Percentiles rank a stretch among this genome's conserved stretches.
phyloP scores from a whole-genome alignment of 2,329 filamentous ascomycete genomes.

The Cordyceps cicadae region DNA sequence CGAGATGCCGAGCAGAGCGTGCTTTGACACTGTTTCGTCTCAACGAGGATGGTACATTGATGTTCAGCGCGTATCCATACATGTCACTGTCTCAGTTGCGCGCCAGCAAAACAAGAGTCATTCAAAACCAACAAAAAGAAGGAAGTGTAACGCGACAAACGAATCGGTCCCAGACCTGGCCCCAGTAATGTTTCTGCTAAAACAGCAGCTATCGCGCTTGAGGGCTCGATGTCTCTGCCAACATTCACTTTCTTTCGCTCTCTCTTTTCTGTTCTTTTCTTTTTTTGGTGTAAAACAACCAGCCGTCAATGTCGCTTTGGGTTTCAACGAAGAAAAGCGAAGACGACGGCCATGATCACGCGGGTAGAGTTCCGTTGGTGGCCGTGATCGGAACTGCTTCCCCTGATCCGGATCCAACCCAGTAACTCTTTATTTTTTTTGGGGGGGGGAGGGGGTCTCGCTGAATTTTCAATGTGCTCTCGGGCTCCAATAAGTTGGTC shows the following conservation, averaged over 20 bases:
- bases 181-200: not conserved
- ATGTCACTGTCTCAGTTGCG: slow-evolving; percentile 7
- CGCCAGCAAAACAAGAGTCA: not conserved
- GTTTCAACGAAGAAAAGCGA: not conserved
- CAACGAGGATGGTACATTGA: not conserved
- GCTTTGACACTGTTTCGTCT: slow-evolving; percentile 8
- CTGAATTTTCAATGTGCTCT: not conserved
- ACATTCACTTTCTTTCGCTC: not conserved
- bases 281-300: not conserved
- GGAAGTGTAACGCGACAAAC: not conserved
- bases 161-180: not conserved
- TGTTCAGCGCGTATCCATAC: not conserved
- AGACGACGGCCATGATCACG: not conserved
- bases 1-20: not conserved
- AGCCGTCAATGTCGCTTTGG: not conserved
- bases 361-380: not conserved
- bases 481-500: not conserved
- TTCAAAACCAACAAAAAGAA: not conserved
- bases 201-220: not conserved
- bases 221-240: not conserved
- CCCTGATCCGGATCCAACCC: not conserved
- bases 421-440: not conserved
- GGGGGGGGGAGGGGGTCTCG: too few relatives aligned
- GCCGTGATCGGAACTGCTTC: not conserved
- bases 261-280: not conserved